phyloP scores from a whole-genome alignment of 2,329 filamentous ascomycete genomes.

The Pseudogymnoascus pannorum region DNA sequence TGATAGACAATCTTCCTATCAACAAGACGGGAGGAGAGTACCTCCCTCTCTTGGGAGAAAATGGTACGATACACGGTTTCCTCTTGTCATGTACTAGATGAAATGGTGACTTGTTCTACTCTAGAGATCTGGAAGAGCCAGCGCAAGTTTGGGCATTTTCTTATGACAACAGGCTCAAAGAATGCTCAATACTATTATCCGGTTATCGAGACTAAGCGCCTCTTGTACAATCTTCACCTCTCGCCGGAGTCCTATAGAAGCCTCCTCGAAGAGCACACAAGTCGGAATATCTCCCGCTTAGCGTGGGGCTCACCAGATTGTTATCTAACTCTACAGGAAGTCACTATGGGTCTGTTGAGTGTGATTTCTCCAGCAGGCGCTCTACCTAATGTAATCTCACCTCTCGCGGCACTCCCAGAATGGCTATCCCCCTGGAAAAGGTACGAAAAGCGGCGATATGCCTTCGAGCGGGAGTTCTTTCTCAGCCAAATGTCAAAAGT shows the following conservation, averaged over 20 bases:
- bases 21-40: constrained; percentile 42
- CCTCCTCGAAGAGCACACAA: constrained; percentile 41
- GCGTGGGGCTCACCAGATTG: constrained; percentile 39
- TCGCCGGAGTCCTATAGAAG: constrained; percentile 38
- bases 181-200: constrained; percentile 37
- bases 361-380: constrained; percentile 21
- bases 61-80: constrained; percentile 27
- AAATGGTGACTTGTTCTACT: constrained; percentile 11
- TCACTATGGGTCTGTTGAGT: constrained; percentile 29
- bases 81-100: neutral
- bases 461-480: constrained; percentile 34
- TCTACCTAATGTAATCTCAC: constrained; percentile 39
- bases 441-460: constrained; percentile 35
- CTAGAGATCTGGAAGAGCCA: constrained; percentile 43
- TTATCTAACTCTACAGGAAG: constrained; percentile 35
- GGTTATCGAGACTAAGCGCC: constrained; percentile 30
- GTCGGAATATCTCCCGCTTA: constrained; percentile 38
- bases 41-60: constrained; percentile 38
- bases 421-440: constrained; percentile 39
- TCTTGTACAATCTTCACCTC: constrained; percentile 36
- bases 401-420: constrained; percentile 36
- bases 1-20: constrained; percentile 40
- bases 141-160: constrained; percentile 37
- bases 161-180: constrained; percentile 36
- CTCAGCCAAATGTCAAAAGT: constrained; percentile 33